Base-by-base conservation (phyloP, 805 yeast species). In the Kuraishia borneana region DNA sequence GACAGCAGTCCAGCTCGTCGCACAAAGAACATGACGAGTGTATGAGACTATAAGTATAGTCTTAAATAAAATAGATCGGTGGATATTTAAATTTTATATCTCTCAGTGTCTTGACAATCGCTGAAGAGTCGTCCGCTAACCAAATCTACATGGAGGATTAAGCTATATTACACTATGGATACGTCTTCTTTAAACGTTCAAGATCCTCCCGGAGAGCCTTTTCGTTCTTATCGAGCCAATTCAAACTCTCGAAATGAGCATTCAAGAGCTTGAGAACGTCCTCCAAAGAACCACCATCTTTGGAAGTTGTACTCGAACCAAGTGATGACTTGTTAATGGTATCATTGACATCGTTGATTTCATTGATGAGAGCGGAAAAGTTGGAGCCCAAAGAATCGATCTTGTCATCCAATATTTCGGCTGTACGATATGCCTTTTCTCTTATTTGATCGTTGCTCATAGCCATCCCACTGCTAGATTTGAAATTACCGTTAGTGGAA, bases 161-260 rank as follows among this genome's bases (percentile, higher is more conserved):
- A 18, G 25, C 5, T 26, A 26, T 26, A 17, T 32, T 32, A 32
- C 30, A 32, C 12, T 10, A 12, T 25, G 13, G 16, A 21, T 21
- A n/a, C 25, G 17, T n/a, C 22, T 41, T 46, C 30, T 46, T 53
- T 26, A 64, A 40, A 34, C 53, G 51, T 25, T 67, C 71, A 39
- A 92, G 54, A 54, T 83, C 81, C 25, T 70, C 68, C 51, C 80
- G 83, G 45, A 92, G 64, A 18, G 62, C 61, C 14, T 67, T 67
- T 34, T 94, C 84, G 41, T 77, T 73, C 41, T 68, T 69, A 50
- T 92, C 95, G 37, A 92, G 72, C 67, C 88, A 87, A 51, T 78
- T 85, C 58, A 92, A 68, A 41, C 94, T 84, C 41, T 88, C 92
- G 55, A 92, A 63, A 54, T 92, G 97, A 31, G 84, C 74, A 51